Percentiles rank a stretch among this genome's conserved stretches.
Evolutionary conservation across 164 flowering plant genomes (phyloP).

Genomic region (Nelumbo lutea): DNA sequence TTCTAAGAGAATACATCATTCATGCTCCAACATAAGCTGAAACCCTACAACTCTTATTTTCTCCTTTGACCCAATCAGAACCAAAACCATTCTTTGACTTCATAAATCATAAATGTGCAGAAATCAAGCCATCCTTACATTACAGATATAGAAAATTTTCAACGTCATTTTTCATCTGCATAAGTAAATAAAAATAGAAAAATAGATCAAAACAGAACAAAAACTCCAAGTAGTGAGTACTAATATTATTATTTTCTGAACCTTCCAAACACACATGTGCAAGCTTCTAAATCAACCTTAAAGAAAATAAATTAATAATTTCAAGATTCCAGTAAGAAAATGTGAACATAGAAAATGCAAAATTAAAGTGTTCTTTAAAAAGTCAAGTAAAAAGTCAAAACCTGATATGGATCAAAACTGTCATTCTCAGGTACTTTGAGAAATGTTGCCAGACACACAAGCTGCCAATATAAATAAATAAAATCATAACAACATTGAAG

Average conservation of each 20-base stretch:
- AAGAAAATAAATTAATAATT: neutral
- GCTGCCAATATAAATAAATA: conserved; percentile 41
- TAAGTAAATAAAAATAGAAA: too few relatives aligned
- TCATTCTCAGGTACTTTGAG: conserved; percentile 91
- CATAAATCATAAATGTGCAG: neutral
- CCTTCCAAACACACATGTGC: neutral
- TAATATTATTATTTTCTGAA: neutral
- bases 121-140: neutral
- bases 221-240: too few relatives aligned
- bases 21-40: neutral
- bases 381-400: conserved; percentile 15
- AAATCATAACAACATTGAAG: neutral
- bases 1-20: neutral
- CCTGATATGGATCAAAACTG: conserved; percentile 91
- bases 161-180: too few relatives aligned
- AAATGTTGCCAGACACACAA: conserved; percentile 93
- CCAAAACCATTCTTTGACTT: neutral
- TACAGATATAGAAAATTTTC: too few relatives aligned
- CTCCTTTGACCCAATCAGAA: neutral
- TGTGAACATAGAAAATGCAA: neutral
- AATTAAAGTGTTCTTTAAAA: conserved; percentile 1
- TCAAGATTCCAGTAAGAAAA: neutral
- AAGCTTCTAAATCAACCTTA: neutral
- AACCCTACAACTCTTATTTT: neutral
- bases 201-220: too few relatives aligned